phyloP scores from a whole-genome alignment of 1,139 yeast genomes.

The Pichia sp. region DNA sequence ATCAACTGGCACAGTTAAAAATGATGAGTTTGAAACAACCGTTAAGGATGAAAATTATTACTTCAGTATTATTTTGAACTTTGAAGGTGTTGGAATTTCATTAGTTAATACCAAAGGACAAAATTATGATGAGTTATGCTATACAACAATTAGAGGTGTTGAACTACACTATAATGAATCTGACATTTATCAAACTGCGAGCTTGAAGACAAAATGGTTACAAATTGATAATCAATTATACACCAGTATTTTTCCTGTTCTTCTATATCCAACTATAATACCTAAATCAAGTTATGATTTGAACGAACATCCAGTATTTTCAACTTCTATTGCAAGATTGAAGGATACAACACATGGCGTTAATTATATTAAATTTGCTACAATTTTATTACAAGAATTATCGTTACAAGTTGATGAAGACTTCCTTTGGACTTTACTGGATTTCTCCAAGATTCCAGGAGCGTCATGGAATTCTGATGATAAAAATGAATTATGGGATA shows the following conservation, averaged over 20 bases:
- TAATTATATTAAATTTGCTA: constrained; percentile 82
- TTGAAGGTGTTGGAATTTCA: constrained; percentile 89
- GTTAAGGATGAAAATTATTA: constrained; percentile 66
- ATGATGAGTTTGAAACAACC: constrained; percentile 53
- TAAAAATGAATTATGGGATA: constrained; percentile 57
- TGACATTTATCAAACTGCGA: constrained; percentile 71
- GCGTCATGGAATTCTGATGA: constrained; percentile 56
- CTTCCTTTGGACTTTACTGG: constrained; percentile 74
- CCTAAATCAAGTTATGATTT: constrained; percentile 82
- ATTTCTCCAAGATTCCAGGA: constrained; percentile 66
- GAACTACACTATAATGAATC: constrained; percentile 81
- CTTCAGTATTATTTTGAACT: constrained; percentile 52
- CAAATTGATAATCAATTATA: constrained; percentile 89
- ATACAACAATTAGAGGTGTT: constrained; percentile 71
- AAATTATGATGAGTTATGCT: constrained; percentile 66
- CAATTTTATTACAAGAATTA: constrained; percentile 81
- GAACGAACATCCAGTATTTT: constrained; percentile 84
- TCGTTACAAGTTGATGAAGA: constrained; percentile 93
- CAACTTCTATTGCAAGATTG: constrained; percentile 75
- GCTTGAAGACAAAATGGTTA: constrained; percentile 84
- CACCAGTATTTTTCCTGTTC: constrained; percentile 84
- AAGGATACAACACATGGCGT: constrained; percentile 92
- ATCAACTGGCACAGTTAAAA: constrained; percentile 28
- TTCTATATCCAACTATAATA: constrained; percentile 85
- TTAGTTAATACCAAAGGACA: constrained; percentile 53